Evolutionary conservation across 176 grass and related monocot species (phyloP).

Genomic region (Thalia dealbata): DNA sequence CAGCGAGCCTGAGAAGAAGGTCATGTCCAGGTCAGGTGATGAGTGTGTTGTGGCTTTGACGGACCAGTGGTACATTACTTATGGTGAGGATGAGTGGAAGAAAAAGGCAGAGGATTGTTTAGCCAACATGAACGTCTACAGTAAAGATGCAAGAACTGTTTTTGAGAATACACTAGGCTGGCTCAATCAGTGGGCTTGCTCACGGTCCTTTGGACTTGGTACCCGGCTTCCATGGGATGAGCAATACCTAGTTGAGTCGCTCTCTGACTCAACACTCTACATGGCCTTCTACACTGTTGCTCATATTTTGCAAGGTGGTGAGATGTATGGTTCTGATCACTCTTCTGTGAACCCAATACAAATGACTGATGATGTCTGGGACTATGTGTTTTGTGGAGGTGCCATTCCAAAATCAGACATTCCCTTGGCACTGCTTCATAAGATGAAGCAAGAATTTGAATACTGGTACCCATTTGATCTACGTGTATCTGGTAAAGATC

Average conservation of each 20-base stretch:
- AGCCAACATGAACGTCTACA: slow-evolving; percentile 52
- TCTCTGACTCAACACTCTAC: slow-evolving; percentile 78
- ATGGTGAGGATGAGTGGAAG: slow-evolving; percentile 78
- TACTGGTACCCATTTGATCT: slow-evolving; percentile 89
- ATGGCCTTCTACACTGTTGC: slow-evolving; percentile 72
- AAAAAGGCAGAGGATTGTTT: slow-evolving; percentile 47
- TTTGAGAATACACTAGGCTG: slow-evolving; percentile 68
- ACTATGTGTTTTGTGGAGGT: slow-evolving; percentile 54
- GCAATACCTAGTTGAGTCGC: slow-evolving; percentile 69
- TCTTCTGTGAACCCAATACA: slow-evolving; percentile 38
- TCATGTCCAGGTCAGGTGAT: slow-evolving; percentile 77
- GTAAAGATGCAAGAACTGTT: slow-evolving; percentile 40
- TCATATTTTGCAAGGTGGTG: slow-evolving; percentile 49
- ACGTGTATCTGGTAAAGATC: slow-evolving; percentile 72
- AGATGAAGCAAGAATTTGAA: slow-evolving; percentile 76
- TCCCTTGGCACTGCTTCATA: slow-evolving; percentile 32
- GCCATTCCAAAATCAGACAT: slow-evolving; percentile 39
- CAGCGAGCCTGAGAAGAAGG: slow-evolving; percentile 62
- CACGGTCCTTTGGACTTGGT: slow-evolving; percentile 71
- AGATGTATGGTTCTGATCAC: slow-evolving; percentile 53
- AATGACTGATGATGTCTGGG: slow-evolving; percentile 75
- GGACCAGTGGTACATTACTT: slow-evolving; percentile 75
- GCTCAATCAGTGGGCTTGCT: slow-evolving; percentile 76
- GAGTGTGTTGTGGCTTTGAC: slow-evolving; percentile 76
- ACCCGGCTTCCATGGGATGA: slow-evolving; percentile 69